These are phyloP conservation scores for Hyaloscypha hepaticicola DNA, from an alignment of 495 filamentous ascomycete species.

Conservation along the genomic window DNA sequence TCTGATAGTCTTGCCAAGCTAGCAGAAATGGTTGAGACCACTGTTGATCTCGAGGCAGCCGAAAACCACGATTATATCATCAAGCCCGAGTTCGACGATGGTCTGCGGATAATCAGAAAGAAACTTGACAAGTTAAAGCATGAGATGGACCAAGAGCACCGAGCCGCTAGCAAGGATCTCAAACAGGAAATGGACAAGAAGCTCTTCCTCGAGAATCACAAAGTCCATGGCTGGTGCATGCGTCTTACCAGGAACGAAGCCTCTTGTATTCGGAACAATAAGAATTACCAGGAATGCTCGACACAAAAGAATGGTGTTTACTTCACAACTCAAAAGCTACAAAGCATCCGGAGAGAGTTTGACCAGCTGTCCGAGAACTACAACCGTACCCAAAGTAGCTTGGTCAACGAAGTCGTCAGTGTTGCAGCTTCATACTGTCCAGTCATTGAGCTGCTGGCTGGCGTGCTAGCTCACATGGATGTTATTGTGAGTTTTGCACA, in stretches of 20 bases:
- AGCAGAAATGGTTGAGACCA: conserved; percentile 98
- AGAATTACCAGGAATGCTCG: conserved; percentile 88
- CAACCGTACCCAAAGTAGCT: conserved; percentile 87
- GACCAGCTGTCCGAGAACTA: conserved; percentile 95
- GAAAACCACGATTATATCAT: conserved; percentile 99
- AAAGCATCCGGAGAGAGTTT: conserved; percentile 80
- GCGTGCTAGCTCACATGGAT: conserved; percentile 88
- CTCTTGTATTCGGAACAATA: conserved; percentile 87
- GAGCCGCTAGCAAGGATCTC: conserved; percentile 74
- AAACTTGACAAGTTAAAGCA: conserved; percentile 81
- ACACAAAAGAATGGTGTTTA: conserved; percentile 99
- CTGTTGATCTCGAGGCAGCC: conserved; percentile 91
- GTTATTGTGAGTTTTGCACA: conserved; percentile 96
- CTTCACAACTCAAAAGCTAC: conserved; percentile 88
- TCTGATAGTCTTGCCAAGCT: conserved; percentile 80
- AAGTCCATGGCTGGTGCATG: conserved; percentile 95
- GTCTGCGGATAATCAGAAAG: conserved; percentile 81
- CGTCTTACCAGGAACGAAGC: conserved; percentile 89
- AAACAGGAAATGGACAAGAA: conserved; percentile 96
- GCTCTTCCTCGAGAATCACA: conserved; percentile 95
- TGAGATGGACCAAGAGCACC: conserved; percentile 84
- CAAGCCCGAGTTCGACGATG: conserved; percentile 96
- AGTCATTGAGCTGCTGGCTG: conserved; percentile 86
- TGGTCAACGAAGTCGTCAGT: conserved; percentile 89
- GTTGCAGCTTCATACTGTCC: conserved; percentile 95